These are phyloP conservation scores for Amphirosellinia nigrospora DNA, from an alignment of 495 filamentous ascomycete genomes.

Conservation along the genomic window DNA sequence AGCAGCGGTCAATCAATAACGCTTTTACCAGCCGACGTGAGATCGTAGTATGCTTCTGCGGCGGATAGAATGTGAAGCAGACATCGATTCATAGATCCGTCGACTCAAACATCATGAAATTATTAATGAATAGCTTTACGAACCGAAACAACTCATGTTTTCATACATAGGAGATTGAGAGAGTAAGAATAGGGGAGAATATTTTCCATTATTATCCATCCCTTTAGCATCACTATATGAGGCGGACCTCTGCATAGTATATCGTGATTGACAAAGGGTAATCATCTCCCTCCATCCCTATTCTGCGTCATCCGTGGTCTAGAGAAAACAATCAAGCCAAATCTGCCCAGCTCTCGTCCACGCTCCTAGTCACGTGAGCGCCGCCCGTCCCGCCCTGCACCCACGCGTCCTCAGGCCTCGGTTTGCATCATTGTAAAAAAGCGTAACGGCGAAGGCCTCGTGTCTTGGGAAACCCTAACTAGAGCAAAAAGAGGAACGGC, in stretches of 20 bases:
- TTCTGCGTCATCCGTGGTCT: conserved; percentile 14
- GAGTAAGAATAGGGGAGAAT: neutral
- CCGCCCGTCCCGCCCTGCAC: neutral
- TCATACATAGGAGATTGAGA: neutral
- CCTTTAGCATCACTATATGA: conserved; percentile 6
- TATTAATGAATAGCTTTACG: neutral
- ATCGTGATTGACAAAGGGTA: neutral
- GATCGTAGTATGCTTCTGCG: neutral
- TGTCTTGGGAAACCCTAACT: neutral
- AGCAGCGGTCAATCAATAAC: neutral
- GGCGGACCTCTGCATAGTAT: conserved; percentile 22
- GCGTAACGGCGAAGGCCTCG: neutral
- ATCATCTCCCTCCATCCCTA: neutral
- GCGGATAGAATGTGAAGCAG: neutral
- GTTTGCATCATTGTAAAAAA: neutral
- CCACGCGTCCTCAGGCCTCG: conserved; percentile 5
- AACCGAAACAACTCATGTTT: neutral
- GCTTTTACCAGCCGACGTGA: neutral
- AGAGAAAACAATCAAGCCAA: conserved; percentile 16
- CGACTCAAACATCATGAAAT: neutral
- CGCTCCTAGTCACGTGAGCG: neutral
- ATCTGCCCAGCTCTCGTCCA: conserved; percentile 11
- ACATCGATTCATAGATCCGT: neutral
- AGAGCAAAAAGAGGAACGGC: neutral
- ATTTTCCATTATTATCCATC: conserved; percentile 27